These are phyloP conservation scores for Royoungia palumana DNA, from an alignment of 768 basidiomycete genomes.

Conservation along the genomic window DNA sequence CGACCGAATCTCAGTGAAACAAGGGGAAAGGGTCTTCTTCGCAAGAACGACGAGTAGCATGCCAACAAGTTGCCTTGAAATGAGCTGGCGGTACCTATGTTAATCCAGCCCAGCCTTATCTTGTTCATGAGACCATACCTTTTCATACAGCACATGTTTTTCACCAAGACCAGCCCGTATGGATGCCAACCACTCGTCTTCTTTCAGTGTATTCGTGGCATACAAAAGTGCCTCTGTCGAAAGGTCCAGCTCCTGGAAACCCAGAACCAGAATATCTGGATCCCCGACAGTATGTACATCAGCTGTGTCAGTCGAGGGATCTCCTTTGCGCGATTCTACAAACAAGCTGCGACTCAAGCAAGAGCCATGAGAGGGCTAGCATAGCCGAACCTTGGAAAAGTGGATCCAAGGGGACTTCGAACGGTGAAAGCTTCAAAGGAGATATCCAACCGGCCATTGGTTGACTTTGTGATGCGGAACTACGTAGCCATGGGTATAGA, in stretches of 20 bases:
- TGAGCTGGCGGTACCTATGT: conserved; percentile 43
- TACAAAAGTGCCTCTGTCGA: conserved; percentile 79
- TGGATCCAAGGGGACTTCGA: conserved; percentile 24
- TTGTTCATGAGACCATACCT: conserved; percentile 39
- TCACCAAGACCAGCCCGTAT: conserved; percentile 70
- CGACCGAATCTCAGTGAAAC: conserved; percentile 53
- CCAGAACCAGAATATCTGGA: conserved; percentile 71
- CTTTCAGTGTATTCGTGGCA: conserved; percentile 54
- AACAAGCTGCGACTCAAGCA: neutral
- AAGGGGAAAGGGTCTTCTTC: conserved; percentile 46
- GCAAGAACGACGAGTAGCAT: conserved; percentile 72
- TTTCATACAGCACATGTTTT: conserved; percentile 58
- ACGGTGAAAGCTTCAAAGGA: conserved; percentile 37
- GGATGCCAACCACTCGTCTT: conserved; percentile 69
- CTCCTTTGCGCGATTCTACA: conserved; percentile 10
- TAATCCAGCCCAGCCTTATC: neutral
- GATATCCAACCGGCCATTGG: conserved; percentile 28
- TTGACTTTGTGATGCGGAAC: conserved; percentile 5
- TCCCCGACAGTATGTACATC: conserved; percentile 32
- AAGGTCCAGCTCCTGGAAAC: conserved; percentile 78
- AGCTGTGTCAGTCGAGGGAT: neutral
- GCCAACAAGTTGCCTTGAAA: conserved; percentile 78
- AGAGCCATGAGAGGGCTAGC: neutral
- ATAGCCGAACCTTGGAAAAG: conserved; percentile 21
- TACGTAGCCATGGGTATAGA: conserved; percentile 61